A percentile compares a stretch with the other conserved stretches of the same genome.
phyloP scores from a whole-genome alignment of 225 moss, liverwort and hornwort genomes.

The Antitrichia curtipendula region DNA sequence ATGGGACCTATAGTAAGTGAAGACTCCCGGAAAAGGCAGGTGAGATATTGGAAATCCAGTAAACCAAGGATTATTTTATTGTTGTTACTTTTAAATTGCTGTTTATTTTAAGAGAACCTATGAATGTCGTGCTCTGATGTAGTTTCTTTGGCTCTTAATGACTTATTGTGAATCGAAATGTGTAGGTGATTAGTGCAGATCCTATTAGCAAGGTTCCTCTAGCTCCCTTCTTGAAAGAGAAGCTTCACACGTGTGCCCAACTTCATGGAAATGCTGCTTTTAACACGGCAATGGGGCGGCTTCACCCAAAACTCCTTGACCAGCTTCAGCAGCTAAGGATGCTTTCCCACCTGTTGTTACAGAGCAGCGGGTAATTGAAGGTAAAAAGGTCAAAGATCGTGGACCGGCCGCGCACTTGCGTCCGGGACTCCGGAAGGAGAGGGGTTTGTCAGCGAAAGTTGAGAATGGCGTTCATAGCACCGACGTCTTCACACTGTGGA shows the following conservation, averaged over 20 bases:
- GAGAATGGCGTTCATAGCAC: no score
- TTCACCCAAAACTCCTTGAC: conserved; percentile 76
- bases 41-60: background rate
- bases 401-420: no score
- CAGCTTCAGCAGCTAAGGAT: conserved; percentile 95
- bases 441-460: no score
- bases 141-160: background rate
- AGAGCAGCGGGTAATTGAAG: no score
- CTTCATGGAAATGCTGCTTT: conserved; percentile 92
- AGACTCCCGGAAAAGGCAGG: conserved; percentile 94
- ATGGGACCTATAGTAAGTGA: conserved; percentile 73
- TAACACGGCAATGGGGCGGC: conserved; percentile 80
- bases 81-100: background rate
- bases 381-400: no score
- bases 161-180: background rate
- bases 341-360: no score
- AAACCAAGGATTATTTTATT: background rate
- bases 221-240: conserved; percentile 84
- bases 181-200: conserved; percentile 78
- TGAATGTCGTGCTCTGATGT: background rate
- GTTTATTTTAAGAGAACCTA: background rate
- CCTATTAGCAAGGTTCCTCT: conserved; percentile 83
- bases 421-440: no score
- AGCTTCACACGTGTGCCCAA: conserved; percentile 88
- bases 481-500: no score